Base-by-base conservation (phyloP, 2,329 filamentous ascomycete genomes). In the Pseudogymnoascus sp. region DNA sequence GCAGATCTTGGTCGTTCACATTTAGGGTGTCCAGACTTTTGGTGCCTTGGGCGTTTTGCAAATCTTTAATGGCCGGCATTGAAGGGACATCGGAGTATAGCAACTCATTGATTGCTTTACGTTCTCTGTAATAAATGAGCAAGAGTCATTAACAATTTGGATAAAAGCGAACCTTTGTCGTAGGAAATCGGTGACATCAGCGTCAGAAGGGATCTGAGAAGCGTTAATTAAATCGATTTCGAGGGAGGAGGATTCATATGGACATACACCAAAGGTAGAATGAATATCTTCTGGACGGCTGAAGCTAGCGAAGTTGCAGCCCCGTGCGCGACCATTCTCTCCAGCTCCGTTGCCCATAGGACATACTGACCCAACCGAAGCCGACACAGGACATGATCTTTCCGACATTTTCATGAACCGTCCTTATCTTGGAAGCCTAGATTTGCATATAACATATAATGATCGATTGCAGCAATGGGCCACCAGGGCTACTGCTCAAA, bases 11-110 rank as follows among this genome's bases (percentile, higher is more conserved):
- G 62, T 82, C 80, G 61, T 74, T 73, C 2, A 76, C 77, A 46
- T 79, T 80, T 14, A 83, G 75, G 5, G 74, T 71, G 66, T 83
- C 81, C 34, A 83, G 76, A 64, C 79, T 78, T 63, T 78, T 79
- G 36, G 77, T 67, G 3, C 76, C 34, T 69, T 72, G 28, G 72
- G 74, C 70, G 63, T 80, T 82, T 12, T 82, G 74, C 3, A 82
- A 70, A 18, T 81, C 78, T 61, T 79, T 80, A 69, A 80, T 81
- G 3, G 75, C 72, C 62, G 65, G 62, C 65, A 68, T 70, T 11
- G 67, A 21, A 60, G 68, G 68, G 21, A 68, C 66, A 36, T 67
- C 64, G 16, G 69, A 69, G 59, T 69, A 66, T 31, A 70, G 61
- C 23, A 71, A 18, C 34, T 70, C 67, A 31, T 69, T 69, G 42